These are phyloP conservation scores for Brettanomyces custersianus DNA, from an alignment of 805 yeast genomes.

Conservation along the genomic window DNA sequence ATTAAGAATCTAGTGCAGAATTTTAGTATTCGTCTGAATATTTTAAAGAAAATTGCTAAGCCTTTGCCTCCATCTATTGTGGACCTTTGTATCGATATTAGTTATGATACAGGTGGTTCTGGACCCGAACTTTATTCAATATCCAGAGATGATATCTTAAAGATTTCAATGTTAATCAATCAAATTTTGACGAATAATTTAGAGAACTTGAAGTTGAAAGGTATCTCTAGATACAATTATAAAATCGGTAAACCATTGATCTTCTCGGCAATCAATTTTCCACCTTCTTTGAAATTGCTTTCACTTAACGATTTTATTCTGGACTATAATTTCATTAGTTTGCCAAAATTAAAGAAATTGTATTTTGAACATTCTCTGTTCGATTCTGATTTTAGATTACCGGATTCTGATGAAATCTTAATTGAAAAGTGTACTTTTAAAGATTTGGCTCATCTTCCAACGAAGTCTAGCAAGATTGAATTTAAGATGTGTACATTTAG, in stretches of 20 bases:
- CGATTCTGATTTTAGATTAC: slow-evolving; percentile 22
- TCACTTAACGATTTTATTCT: slow-evolving; percentile 23
- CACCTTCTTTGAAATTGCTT: slow-evolving; percentile 16
- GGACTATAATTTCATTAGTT: slow-evolving; percentile 18
- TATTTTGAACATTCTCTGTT: slow-evolving; percentile 24
- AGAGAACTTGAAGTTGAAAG: slow-evolving; percentile 21
- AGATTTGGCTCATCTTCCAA: slow-evolving; percentile 18
- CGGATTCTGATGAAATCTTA: slow-evolving; percentile 19
- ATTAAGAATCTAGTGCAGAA: slow-evolving; percentile 20
- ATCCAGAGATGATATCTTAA: slow-evolving; percentile 21
- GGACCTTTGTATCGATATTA: slow-evolving; percentile 23
- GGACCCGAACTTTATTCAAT: slow-evolving; percentile 21
- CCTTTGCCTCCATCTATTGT: slow-evolving; percentile 21
- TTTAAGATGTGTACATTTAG: slow-evolving; percentile 25
- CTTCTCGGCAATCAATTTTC: slow-evolving; percentile 21
- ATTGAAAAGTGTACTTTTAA: slow-evolving; percentile 25
- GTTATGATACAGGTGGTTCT: slow-evolving; percentile 24
- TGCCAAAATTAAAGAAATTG: slow-evolving; percentile 18
- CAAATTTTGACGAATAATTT: slow-evolving; percentile 18
- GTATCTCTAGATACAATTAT: slow-evolving; percentile 23
- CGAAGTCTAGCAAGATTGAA: slow-evolving; percentile 14
- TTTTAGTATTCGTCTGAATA: slow-evolving; percentile 20
- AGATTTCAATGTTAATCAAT: slow-evolving; percentile 18
- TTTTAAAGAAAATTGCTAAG: slow-evolving; percentile 18
- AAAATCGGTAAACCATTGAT: slow-evolving; percentile 23